These are phyloP conservation scores for Claviceps lovelessii DNA, from an alignment of 2,329 filamentous ascomycete species.

Conservation along the genomic window DNA sequence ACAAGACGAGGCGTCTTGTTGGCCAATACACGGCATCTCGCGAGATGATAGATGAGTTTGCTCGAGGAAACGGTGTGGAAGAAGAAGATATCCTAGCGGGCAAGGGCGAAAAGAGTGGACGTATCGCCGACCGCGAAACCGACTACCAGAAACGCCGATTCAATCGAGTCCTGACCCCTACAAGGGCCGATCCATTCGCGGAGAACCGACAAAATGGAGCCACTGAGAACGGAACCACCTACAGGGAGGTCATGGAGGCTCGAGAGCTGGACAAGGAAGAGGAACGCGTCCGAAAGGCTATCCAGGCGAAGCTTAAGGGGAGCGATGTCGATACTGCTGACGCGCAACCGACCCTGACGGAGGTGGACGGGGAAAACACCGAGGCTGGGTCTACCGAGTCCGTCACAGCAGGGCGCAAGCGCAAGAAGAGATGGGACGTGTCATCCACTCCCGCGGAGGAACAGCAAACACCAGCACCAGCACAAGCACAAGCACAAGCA, in stretches of 20 bases:
- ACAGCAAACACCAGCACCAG: constrained; percentile 25
- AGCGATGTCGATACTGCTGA: constrained; percentile 44
- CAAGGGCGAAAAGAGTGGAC: constrained; percentile 70
- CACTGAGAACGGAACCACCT: constrained; percentile 60
- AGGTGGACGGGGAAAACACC: constrained; percentile 57
- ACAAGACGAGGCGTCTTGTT: constrained; percentile 63
- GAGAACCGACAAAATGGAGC: constrained; percentile 55
- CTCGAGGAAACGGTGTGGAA: constrained; percentile 69
- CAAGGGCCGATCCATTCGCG: constrained; percentile 73
- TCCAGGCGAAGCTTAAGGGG: constrained; percentile 56
- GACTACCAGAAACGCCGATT: constrained; percentile 96
- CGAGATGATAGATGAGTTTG: constrained; percentile 88
- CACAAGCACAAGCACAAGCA: constrained; percentile 31
- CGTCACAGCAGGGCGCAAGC: constrained; percentile 52
- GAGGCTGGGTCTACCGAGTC: constrained; percentile 55
- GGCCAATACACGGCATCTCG: constrained; percentile 92
- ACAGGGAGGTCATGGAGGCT: constrained; percentile 79
- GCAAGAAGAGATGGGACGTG: constrained; percentile 93
- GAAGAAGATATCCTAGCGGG: constrained; percentile 82
- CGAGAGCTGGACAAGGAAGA: constrained; percentile 90
- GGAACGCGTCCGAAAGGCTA: constrained; percentile 65
- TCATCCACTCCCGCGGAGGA: constrained; percentile 41
- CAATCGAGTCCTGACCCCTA: constrained; percentile 73
- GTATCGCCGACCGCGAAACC: constrained; percentile 85
- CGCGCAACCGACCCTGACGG: constrained; percentile 61